These are phyloP conservation scores for Metschnikowia borealis DNA, from an alignment of 805 yeast species.

Conservation along the genomic window DNA sequence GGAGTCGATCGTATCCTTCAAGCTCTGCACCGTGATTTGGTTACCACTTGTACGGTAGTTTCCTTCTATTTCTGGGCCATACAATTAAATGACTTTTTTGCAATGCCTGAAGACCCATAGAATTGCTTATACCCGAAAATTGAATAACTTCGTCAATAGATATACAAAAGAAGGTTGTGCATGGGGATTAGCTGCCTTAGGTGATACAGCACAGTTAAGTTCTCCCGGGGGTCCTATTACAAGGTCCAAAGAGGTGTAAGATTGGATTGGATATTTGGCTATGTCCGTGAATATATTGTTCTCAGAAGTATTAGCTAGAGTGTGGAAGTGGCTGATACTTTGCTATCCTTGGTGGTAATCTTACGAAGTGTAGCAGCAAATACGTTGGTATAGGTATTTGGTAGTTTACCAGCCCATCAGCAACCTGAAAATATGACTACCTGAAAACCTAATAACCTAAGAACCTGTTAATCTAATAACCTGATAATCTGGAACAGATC, in stretches of 20 bases:
- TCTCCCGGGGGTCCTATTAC: conserved; percentile 25
- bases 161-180: conserved; percentile 62
- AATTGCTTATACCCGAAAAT: conserved; percentile 78
- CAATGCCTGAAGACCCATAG: conserved; percentile 88
- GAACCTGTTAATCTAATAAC: too few relatives aligned
- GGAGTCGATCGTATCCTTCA: conserved; percentile 65
- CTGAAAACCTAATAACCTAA: too few relatives aligned
- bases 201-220: conserved; percentile 32
- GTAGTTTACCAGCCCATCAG: not conserved
- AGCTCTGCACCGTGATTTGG: conserved; percentile 64
- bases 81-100: conserved; percentile 77
- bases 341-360: not conserved
- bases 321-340: not conserved
- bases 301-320: not conserved
- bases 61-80: conserved; percentile 84
- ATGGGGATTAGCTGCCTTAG: conserved; percentile 16
- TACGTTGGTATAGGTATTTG: not conserved
- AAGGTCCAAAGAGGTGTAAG: conserved; percentile 33
- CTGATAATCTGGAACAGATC: too few relatives aligned
- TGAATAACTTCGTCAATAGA: conserved; percentile 72
- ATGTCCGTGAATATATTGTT: conserved; percentile 1
- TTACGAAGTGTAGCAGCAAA: not conserved
- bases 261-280: conserved; percentile 1
- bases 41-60: conserved; percentile 85
- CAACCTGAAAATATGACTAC: too few relatives aligned